Evolutionary conservation across 129 eudicot species (phyloP).

Genomic region (Solidago caesia): DNA sequence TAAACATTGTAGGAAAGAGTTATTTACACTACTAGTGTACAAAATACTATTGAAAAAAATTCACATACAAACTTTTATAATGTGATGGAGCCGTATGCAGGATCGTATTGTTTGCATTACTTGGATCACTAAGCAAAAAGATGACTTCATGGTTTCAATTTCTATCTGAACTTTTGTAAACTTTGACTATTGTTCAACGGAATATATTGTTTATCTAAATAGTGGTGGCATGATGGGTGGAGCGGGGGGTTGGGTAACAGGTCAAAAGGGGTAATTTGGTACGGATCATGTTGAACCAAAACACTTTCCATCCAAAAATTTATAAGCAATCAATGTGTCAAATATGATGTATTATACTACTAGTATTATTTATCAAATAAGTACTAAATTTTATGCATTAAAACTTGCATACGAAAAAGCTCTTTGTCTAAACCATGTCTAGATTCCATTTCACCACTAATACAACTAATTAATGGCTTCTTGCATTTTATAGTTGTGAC

Average conservation of each 20-base stretch:
- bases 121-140: slow-evolving; percentile 73
- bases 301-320: neutral
- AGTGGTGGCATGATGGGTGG: no score
- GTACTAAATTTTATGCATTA: no score
- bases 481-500: neutral
- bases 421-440: slow-evolving; percentile 5
- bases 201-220: neutral
- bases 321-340: no score
- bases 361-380: no score
- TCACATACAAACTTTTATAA: slow-evolving; percentile 20
- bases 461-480: slow-evolving; percentile 1
- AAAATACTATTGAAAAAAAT: neutral
- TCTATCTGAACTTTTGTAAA: slow-evolving; percentile 51
- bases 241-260: no score
- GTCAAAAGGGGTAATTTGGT: neutral
- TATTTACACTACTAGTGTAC: neutral
- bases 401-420: neutral
- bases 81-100: slow-evolving; percentile 53
- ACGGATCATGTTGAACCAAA: no score
- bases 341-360: no score
- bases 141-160: slow-evolving; percentile 52
- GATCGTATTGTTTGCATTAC: slow-evolving; percentile 72
- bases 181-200: neutral
- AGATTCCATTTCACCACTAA: neutral
- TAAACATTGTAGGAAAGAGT: neutral